Conservation (phyloP, 1,139 yeast genomes). For the Suhomyces maxii region DNA sequence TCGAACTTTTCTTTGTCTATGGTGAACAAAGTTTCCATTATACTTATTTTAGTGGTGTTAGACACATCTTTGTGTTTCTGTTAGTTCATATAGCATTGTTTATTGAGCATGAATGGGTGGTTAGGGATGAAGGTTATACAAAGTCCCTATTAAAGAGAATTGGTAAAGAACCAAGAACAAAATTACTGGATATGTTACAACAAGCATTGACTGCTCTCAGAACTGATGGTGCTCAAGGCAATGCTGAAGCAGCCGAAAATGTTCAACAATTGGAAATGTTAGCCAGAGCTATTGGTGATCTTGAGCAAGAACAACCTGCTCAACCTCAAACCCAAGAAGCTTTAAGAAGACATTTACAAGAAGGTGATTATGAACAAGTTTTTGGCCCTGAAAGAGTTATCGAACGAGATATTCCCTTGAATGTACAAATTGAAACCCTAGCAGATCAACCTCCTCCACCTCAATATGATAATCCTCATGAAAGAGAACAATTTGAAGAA, state of each 20-base stretch:
- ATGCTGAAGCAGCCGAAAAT: conserved; percentile 21
- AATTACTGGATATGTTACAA: conserved; percentile 22
- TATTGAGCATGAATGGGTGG: conserved; percentile 71
- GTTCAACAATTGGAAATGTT: conserved; percentile 29
- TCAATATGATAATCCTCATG: no score
- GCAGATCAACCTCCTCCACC: no score
- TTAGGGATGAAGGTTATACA: conserved; percentile 63
- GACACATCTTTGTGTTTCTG: conserved; percentile 39
- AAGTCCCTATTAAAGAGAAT: conserved; percentile 55
- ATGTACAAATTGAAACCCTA: no score
- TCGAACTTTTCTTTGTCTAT: conserved; percentile 4
- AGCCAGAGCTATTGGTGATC: conserved; percentile 33
- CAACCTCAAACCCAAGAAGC: conserved; percentile 17
- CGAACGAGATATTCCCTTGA: conserved; percentile 5
- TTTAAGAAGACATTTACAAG: conserved; percentile 14
- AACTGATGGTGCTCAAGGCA: conserved; percentile 22
- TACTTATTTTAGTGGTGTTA: conserved; percentile 44
- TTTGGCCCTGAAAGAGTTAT: conserved; percentile 13
- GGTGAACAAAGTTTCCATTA: conserved; percentile 22
- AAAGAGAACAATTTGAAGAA: no score
- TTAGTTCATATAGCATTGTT: conserved; percentile 49
- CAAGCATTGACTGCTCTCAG: conserved; percentile 25
- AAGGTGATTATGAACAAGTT: not conserved
- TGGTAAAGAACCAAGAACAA: conserved; percentile 55
- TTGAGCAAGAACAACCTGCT: conserved; percentile 21